Base-by-base conservation (phyloP, 2,329 filamentous ascomycete species). In the Penicillium sp. region DNA sequence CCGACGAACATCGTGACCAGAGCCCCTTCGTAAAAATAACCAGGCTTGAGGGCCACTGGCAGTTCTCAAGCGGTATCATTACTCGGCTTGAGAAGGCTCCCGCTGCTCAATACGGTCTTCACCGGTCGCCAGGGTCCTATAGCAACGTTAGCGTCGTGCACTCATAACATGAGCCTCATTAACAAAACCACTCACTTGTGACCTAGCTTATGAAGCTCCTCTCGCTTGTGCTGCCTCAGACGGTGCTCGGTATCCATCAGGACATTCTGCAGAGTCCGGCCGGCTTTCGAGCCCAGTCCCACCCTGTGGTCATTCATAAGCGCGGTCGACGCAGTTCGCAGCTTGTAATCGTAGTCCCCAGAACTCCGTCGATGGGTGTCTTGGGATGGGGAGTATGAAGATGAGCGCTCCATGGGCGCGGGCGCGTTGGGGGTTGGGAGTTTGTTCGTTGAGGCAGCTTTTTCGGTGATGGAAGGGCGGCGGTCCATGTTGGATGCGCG, bases 241-340 rank as follows among this genome's bases (percentile, higher is more conserved):
- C 37, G 31, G 13, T 51, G 55, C 19, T 56, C 55, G 16, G 55
- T 56, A 18, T 52, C 55, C 55, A 56, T 56, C 16, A 56, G 31
- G 10, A 56, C 55, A 46, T 56, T 56, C 31, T 56, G 55, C 1
- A 56, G 47, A 1, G 55, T 44, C 3, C 55, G 49, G 19, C 55
- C 55, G 16, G 55, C 55, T 13, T 56, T 56, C 4, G 55, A 56
- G 2, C 55, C 55, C 2, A 50, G 27, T n/a, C 55, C 55, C 9
- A 56, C 47, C 19, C 55, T 43, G 4, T 56, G n/a, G 7, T 51
- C 49, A 27, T 51, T 51, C 3, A 51, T 14, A 6, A 51, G 49
- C 6, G 40, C 49, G 2, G 36, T 51, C 11, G 49, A 51, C 10
- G 49, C 49, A 1, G 33, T 40, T 19, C 18, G 49, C 2, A 51